Percentiles rank a stretch among this genome's conserved stretches.
Evolutionary conservation across 192 early-diverging fungal genomes (phyloP).

Genomic region (Geranomyces michiganensis): DNA sequence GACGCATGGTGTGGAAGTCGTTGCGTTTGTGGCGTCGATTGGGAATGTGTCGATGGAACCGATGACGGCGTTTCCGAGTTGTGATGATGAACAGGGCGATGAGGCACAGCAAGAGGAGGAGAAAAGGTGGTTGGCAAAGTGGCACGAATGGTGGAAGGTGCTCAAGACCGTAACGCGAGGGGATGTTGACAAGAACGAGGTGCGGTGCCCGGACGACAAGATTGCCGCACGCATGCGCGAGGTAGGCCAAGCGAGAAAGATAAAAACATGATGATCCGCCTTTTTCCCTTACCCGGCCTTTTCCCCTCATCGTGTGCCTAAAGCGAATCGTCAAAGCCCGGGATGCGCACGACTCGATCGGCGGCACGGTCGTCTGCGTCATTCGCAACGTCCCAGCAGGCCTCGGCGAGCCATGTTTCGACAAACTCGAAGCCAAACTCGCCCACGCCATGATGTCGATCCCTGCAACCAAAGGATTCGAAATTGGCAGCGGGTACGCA

Average conservation of each 20-base stretch:
- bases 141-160: conserved; percentile 58
- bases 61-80: conserved; percentile 47
- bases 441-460: conserved; percentile 99
- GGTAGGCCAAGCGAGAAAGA: no score
- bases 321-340: conserved; percentile 78
- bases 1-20: conserved; percentile 83
- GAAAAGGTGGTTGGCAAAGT: conserved; percentile 60
- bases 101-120: conserved; percentile 23
- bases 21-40: conserved; percentile 92
- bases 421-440: conserved; percentile 94
- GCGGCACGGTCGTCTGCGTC: conserved; percentile 94
- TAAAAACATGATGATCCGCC: not conserved
- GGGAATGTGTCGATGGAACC: conserved; percentile 78
- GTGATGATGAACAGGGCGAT: conserved; percentile 45
- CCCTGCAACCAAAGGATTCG: conserved; percentile 98
- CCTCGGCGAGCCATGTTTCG: conserved; percentile 97
- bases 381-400: conserved; percentile 90
- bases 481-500: conserved; percentile 90
- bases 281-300: not conserved
- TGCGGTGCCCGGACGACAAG: conserved; percentile 84
- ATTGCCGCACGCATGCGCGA: conserved; percentile 79
- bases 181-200: conserved; percentile 79
- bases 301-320: not conserved
- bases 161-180: conserved; percentile 72
- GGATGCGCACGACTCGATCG: conserved; percentile 87